These are phyloP conservation scores for Aspergillus costaricaensis DNA, from an alignment of 2,329 filamentous ascomycete genomes.

Conservation along the genomic window DNA sequence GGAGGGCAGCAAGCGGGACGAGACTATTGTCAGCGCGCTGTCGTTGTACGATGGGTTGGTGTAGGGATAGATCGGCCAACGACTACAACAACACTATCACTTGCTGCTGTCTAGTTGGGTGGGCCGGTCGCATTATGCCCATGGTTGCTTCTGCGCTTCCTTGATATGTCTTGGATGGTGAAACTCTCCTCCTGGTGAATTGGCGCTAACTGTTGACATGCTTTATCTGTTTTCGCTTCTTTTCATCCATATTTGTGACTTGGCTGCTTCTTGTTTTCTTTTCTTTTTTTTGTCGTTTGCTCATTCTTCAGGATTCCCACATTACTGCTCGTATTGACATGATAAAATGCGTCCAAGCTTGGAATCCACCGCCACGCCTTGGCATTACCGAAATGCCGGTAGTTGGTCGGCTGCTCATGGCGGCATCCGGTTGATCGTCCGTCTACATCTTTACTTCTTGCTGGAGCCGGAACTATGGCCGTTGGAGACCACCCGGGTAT, in stretches of 20 bases:
- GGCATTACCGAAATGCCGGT: not conserved
- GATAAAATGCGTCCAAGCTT: not conserved
- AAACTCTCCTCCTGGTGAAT: slow-evolving; percentile 7
- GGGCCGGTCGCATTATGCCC: not conserved
- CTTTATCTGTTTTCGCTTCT: slow-evolving; percentile 9
- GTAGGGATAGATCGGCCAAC: slow-evolving; percentile 44
- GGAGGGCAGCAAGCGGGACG: slow-evolving; percentile 96
- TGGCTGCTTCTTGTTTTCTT: slow-evolving; percentile 7
- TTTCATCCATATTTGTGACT: slow-evolving; percentile 9
- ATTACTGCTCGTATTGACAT: slow-evolving; percentile 9
- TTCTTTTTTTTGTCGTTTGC: not conserved
- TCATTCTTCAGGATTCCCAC: slow-evolving; percentile 20
- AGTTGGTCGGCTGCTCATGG: slow-evolving; percentile 6
- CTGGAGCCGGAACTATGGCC: not conserved
- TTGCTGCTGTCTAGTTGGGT: not conserved
- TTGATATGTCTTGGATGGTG: not conserved
- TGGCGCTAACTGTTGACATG: slow-evolving; percentile 11
- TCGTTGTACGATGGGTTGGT: slow-evolving; percentile 96
- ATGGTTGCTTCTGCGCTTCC: not conserved
- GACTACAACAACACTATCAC: not conserved
- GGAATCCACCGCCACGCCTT: not conserved
- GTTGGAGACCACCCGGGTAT: not conserved
- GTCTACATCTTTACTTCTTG: too few species aligned
- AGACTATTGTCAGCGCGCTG: slow-evolving; percentile 96
- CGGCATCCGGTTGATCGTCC: not conserved